Percentiles rank a stretch among this genome's conserved stretches.
Conservation (phyloP, 306 rosid genomes). For the Prunus dulcis region DNA sequence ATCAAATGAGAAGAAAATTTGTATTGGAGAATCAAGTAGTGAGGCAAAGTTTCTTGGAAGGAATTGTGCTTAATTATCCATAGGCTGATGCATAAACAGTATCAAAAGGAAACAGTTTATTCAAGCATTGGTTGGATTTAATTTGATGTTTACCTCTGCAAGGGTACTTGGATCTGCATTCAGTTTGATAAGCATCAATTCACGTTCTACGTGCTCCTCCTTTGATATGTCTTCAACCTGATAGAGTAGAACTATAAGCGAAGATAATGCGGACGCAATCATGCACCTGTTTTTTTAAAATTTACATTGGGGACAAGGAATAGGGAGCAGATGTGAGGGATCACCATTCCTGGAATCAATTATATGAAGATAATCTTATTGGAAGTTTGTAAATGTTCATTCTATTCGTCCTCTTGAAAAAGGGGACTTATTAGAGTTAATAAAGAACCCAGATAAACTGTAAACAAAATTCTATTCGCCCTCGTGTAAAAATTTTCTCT, state of each 20-base stretch:
- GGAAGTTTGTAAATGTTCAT: background rate
- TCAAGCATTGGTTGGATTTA: constrained; percentile 6
- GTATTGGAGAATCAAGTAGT: background rate
- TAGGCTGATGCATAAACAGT: background rate
- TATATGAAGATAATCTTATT: background rate
- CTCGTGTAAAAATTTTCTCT: no score
- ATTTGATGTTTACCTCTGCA: constrained; percentile 44
- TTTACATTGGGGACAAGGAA: background rate
- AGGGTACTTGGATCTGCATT: constrained; percentile 44
- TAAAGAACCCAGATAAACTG: background rate
- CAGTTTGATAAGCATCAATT: constrained; percentile 60
- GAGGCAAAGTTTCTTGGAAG: background rate
- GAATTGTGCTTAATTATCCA: background rate
- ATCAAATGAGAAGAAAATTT: background rate
- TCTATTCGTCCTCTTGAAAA: background rate
- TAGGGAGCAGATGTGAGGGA: background rate
- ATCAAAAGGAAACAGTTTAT: background rate
- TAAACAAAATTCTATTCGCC: no score
- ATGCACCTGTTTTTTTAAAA: background rate
- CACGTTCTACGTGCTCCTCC: constrained; percentile 59
- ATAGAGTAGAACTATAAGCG: constrained; percentile 8
- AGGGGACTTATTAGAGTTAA: background rate
- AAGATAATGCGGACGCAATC: background rate
- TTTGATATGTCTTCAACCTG: constrained; percentile 65
- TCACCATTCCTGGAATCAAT: background rate